Conservation (phyloP, 352 stramenopile genomes). For the Pythium oligandrum region DNA sequence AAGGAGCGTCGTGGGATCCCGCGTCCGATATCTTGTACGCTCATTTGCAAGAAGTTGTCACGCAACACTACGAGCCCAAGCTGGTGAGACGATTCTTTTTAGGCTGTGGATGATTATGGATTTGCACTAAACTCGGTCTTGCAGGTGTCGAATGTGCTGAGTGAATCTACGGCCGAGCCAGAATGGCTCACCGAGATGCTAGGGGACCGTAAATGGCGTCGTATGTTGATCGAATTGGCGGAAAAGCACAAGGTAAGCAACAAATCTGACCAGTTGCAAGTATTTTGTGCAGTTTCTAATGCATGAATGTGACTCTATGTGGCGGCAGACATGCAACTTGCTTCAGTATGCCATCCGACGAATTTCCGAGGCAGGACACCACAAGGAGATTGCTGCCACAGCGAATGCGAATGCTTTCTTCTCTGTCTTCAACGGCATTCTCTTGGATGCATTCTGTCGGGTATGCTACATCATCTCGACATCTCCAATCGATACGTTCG, state of each 20-base stretch:
- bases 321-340: conserved; percentile 66
- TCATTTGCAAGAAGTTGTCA: conserved; percentile 71
- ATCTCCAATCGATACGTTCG: no score
- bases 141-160: conserved; percentile 81
- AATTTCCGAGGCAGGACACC: conserved; percentile 80
- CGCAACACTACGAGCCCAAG: conserved; percentile 81
- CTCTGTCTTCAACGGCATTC: conserved; percentile 76
- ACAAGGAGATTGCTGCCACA: conserved; percentile 87
- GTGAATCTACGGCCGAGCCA: conserved; percentile 62
- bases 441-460: conserved; percentile 70
- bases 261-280: no score
- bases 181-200: conserved; percentile 86
- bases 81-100: conserved; percentile 27
- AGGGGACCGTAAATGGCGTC: conserved; percentile 69
- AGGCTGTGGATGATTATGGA: neutral
- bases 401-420: conserved; percentile 83
- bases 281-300: no score
- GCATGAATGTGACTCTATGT: no score
- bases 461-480: conserved; percentile 22
- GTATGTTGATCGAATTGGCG: conserved; percentile 82
- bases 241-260: conserved; percentile 82
- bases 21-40: conserved; percentile 76
- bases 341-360: conserved; percentile 83
- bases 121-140: neutral
- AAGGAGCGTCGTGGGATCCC: conserved; percentile 64